phyloP scores from a whole-genome alignment of 352 stramenopile genomes.

The Phytophthora sp. region DNA sequence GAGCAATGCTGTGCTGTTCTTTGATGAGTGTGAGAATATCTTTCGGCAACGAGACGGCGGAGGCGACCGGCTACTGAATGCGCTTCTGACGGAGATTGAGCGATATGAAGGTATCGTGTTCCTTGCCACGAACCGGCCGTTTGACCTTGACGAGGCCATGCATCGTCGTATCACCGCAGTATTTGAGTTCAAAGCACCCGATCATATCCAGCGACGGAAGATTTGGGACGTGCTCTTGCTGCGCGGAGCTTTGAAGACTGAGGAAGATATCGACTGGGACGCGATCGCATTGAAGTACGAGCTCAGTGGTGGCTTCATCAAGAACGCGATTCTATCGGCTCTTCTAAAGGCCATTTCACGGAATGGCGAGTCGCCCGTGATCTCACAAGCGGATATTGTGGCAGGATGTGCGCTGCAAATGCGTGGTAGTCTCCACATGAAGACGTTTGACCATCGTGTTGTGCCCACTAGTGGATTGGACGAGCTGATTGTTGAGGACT shows the following conservation, averaged over 20 bases:
- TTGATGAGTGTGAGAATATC: conserved; percentile 91
- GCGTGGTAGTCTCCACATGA: conserved; percentile 89
- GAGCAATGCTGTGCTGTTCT: conserved; percentile 91
- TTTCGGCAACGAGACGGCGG: conserved; percentile 87
- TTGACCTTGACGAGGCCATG: conserved; percentile 91
- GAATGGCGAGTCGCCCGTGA: conserved; percentile 59
- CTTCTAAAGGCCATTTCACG: conserved; percentile 81
- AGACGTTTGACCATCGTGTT: conserved; percentile 88
- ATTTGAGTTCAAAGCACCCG: conserved; percentile 88
- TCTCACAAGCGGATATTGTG: conserved; percentile 81
- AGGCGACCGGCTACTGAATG: conserved; percentile 80
- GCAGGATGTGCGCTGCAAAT: conserved; percentile 85
- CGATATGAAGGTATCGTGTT: conserved; percentile 90
- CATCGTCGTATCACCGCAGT: conserved; percentile 90
- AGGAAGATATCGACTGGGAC: conserved; percentile 83
- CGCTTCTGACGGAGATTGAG: conserved; percentile 90
- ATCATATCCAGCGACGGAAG: conserved; percentile 80
- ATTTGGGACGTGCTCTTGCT: conserved; percentile 87
- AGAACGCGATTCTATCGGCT: conserved; percentile 89
- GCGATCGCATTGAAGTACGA: conserved; percentile 88
- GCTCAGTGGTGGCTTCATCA: conserved; percentile 91
- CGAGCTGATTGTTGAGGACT: conserved; percentile 69
- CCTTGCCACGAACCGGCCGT: conserved; percentile 87
- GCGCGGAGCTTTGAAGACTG: conserved; percentile 52
- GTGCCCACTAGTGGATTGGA: conserved; percentile 80